Evolutionary conservation across 2,329 filamentous ascomycete species (phyloP).

Genomic region (Aspergillus sp.): DNA sequence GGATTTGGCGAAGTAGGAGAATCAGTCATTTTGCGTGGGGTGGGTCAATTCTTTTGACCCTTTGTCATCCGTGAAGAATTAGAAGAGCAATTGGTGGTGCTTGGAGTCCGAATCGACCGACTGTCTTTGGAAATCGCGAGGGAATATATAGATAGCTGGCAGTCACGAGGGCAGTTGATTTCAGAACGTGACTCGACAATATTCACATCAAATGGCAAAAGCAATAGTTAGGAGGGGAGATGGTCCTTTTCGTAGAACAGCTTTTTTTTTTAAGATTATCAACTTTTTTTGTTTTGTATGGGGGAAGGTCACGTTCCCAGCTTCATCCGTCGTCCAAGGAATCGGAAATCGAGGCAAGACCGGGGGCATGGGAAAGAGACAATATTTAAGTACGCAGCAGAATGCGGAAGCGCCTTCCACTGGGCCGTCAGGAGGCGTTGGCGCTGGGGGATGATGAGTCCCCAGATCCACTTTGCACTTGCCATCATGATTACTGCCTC

Average conservation of each 20-base stretch:
- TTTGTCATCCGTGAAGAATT: slow-evolving; percentile 17
- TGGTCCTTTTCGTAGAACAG: slow-evolving; percentile 12
- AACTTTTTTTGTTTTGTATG: slow-evolving; percentile 8
- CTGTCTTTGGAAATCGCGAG: not conserved
- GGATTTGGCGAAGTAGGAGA: slow-evolving; percentile 19
- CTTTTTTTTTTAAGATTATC: slow-evolving; percentile 6
- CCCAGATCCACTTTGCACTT: slow-evolving; percentile 22
- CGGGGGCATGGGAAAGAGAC: slow-evolving; percentile 23
- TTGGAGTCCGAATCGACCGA: not conserved
- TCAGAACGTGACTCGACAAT: slow-evolving; percentile 1
- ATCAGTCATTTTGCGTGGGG: slow-evolving; percentile 25
- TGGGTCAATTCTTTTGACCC: slow-evolving; percentile 14
- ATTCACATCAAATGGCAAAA: not conserved
- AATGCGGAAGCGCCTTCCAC: slow-evolving; percentile 7
- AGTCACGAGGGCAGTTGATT: not conserved
- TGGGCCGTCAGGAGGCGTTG: slow-evolving; percentile 18
- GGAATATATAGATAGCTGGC: not conserved
- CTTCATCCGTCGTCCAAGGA: slow-evolving; percentile 18
- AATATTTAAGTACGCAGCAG: slow-evolving; percentile 29
- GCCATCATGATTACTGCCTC: slow-evolving; percentile 21
- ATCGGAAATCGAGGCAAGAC: slow-evolving; percentile 21
- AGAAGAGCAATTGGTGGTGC: not conserved
- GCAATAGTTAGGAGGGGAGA: slow-evolving; percentile 25
- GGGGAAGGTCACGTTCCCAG: not conserved
- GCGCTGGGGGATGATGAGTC: slow-evolving; percentile 23